These are phyloP conservation scores for Aegle marmelos DNA, from an alignment of 345 rosid genomes.

Conservation along the genomic window DNA sequence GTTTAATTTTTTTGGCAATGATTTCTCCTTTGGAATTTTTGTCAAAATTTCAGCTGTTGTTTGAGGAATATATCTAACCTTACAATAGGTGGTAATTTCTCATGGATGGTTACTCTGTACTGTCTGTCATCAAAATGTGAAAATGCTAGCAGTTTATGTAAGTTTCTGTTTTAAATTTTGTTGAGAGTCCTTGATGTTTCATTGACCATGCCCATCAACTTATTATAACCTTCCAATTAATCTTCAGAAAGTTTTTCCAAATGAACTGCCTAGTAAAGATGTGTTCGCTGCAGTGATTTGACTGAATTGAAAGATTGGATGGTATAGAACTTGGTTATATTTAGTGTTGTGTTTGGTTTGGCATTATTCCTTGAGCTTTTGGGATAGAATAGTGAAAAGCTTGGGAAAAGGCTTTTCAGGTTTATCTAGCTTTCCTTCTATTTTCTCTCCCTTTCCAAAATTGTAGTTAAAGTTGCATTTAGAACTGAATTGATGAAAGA, in stretches of 20 bases:
- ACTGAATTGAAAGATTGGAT: not conserved
- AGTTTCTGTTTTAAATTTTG: not conserved
- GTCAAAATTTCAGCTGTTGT: not conserved
- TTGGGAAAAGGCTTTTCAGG: not conserved
- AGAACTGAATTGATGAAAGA: not conserved
- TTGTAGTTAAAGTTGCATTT: not conserved
- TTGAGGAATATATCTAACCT: not conserved
- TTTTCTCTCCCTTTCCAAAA: not conserved
- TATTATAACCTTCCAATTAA: not conserved
- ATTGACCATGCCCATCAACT: not conserved
- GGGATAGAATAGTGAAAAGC: not conserved
- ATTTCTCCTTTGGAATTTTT: not conserved
- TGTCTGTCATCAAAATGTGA: not conserved
- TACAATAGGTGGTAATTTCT: not conserved
- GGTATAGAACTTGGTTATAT: not conserved
- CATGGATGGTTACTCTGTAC: not conserved
- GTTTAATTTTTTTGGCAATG: not conserved
- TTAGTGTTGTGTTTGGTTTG: not conserved
- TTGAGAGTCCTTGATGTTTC: not conserved
- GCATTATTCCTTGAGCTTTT: not conserved
- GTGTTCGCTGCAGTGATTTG: not conserved
- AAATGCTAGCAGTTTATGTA: not conserved
- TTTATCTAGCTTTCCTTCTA: not conserved
- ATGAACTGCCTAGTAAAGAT: not conserved
- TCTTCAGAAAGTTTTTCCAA: not conserved